Base-by-base conservation (phyloP, 164 flowering plant species). In the Vitis amurensis region DNA sequence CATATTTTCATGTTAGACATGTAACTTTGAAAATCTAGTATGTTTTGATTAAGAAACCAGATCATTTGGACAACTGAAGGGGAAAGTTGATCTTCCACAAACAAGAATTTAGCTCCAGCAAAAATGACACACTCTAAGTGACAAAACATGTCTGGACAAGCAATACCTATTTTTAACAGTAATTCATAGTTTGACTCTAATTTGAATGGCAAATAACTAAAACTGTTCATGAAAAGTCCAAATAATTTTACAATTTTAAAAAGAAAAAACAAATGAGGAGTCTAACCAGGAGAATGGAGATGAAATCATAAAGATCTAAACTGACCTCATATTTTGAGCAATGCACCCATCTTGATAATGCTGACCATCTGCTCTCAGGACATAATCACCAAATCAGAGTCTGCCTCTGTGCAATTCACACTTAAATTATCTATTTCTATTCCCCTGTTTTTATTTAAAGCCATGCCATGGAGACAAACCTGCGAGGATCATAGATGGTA, bases 311-410 rank as follows among this genome's bases (percentile, higher is more conserved):
- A 47, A 47, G 16, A 65, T 10, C 29, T n/a, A 50, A 64, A 75
- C 81, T 61, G 57, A 87, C 97, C 91, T 91, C 97, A 78, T 92
- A 92, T 73, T 92, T 92, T 59, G 97, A 89, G 78, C 97, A 92
- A 66, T 89, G 83, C 59, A 79, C 82, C 91, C 92, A 89, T 72
- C 95, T 84, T 78, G 92, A 85, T 70, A 89, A 14, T 52, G 97
- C 85, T 63, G 93, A 64, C 97, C 95, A 92, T 81, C 97, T 92
- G 84, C 64, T 75, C 11, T 12, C 64, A 70, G 77, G 61, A 55
- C 12, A 27, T 12, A 52, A 67, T 69, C 52, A 13, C 47, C 27
- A 75, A 8, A 37, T 64, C 56, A 71, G 69, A 37, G 47, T 58
- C 67, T 56, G 37, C 14, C 44, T 14, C 4, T 56, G 55, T 16